Evolutionary conservation across 2,329 filamentous ascomycete species (phyloP).

Genomic region (Dichotomopilus funicola): DNA sequence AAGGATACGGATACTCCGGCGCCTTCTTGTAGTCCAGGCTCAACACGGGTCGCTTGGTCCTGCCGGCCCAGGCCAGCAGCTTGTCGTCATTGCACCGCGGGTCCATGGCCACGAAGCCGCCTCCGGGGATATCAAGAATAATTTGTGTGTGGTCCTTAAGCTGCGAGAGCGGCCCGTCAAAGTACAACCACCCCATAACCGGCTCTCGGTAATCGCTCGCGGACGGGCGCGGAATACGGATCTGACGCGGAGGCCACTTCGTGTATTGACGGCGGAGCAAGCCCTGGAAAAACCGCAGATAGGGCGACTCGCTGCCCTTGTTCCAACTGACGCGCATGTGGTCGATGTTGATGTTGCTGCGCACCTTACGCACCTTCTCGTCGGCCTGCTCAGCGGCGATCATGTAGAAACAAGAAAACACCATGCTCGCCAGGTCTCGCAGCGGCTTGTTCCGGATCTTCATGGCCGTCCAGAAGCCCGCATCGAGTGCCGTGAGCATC

Average conservation of each 20-base stretch:
- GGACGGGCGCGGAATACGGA: slow-evolving; percentile 75
- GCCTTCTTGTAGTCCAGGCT: slow-evolving; percentile 89
- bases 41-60: slow-evolving; percentile 78
- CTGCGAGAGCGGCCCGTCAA: slow-evolving; percentile 76
- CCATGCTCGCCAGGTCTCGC: slow-evolving; percentile 71
- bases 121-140: slow-evolving; percentile 84
- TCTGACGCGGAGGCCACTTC: slow-evolving; percentile 70
- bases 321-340: slow-evolving; percentile 93
- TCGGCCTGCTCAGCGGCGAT: slow-evolving; percentile 90
- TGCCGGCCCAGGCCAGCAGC: slow-evolving; percentile 84
- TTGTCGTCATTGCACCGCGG: slow-evolving; percentile 94
- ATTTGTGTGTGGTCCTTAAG: slow-evolving; percentile 70
- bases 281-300: slow-evolving; percentile 65
- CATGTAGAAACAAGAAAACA: slow-evolving; percentile 86
- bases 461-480: slow-evolving; percentile 99
- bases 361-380: slow-evolving; percentile 89
- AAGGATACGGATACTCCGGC: slow-evolving; percentile 77
- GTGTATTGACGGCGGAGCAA: slow-evolving; percentile 74
- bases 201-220: slow-evolving; percentile 79
- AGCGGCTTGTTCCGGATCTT: slow-evolving; percentile 72
- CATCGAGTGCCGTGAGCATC: slow-evolving; percentile 89
- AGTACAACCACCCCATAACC: slow-evolving; percentile 85
- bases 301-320: slow-evolving; percentile 76
- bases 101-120: slow-evolving; percentile 94
- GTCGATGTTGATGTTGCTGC: slow-evolving; percentile 80